Conservation (phyloP, 2,329 filamentous ascomycete genomes). For the Ophiostoma triangulosporum region DNA sequence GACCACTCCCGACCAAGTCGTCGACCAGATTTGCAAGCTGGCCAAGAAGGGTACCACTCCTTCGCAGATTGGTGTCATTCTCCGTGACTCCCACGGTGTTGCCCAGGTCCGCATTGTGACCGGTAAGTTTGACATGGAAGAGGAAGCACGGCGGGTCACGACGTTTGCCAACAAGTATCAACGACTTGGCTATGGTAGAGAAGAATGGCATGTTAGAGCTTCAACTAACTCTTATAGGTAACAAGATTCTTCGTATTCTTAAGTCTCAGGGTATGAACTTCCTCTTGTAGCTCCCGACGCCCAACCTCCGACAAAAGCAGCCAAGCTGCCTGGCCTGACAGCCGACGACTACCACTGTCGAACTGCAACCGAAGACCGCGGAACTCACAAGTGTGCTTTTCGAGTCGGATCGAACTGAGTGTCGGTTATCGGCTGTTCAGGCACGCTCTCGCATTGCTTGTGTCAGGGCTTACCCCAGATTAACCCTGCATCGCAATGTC, state of each 20-base stretch:
- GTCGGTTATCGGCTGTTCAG: background rate
- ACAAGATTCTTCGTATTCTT: constrained; percentile 99
- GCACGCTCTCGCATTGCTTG: background rate
- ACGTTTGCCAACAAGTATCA: too few relatives aligned
- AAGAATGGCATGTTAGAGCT: background rate
- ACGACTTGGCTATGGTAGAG: too few relatives aligned
- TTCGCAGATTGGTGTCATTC: constrained; percentile 97
- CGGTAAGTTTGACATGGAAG: constrained; percentile 22
- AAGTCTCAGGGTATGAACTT: constrained; percentile 84
- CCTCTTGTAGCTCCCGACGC: background rate
- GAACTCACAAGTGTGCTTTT: background rate
- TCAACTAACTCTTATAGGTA: constrained; percentile 33
- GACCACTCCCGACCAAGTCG: constrained; percentile 95
- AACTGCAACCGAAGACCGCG: background rate
- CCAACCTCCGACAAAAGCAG: background rate
- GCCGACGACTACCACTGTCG: background rate
- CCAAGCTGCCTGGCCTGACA: background rate
- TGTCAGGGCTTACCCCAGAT: background rate
- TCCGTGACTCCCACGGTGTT: constrained; percentile 95
- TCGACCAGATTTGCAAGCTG: constrained; percentile 98
- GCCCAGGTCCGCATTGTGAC: constrained; percentile 96
- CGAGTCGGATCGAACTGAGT: background rate
- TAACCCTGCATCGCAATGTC: background rate
- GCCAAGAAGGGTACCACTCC: constrained; percentile 98
- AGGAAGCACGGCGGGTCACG: background rate